Evolutionary conservation across 163 green algal species (phyloP).

Genomic region (Scenedesmus sp.): DNA sequence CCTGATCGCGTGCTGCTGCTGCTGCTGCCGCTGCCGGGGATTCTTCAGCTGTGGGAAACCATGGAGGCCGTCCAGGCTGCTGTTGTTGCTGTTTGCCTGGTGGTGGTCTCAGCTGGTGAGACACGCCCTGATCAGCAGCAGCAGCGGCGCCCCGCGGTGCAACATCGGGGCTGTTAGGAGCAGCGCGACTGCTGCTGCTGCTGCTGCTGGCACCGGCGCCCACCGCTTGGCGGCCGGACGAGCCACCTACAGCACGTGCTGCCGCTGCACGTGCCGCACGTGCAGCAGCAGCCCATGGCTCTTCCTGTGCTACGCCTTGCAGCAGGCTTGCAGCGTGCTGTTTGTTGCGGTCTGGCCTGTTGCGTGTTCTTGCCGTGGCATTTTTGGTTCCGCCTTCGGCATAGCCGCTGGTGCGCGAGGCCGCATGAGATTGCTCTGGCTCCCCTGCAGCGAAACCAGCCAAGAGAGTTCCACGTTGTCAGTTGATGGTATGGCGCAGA

Average conservation of each 20-base stretch:
- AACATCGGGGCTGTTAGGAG: not conserved
- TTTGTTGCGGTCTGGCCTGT: not conserved
- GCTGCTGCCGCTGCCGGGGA: no score
- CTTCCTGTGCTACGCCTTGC: not conserved
- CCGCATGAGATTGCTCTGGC: not conserved
- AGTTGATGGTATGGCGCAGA: not conserved
- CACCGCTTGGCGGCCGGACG: not conserved
- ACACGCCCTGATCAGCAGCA: not conserved
- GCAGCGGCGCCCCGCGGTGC: not conserved
- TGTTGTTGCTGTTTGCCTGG: conserved; percentile 9
- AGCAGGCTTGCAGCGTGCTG: not conserved
- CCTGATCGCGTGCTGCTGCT: not conserved
- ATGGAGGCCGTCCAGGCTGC: not conserved
- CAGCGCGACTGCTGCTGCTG: not conserved
- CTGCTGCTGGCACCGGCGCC: not conserved
- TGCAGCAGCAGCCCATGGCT: conserved; percentile 5
- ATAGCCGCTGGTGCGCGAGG: not conserved
- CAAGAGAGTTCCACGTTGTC: not conserved
- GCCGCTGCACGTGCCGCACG: conserved; percentile 12
- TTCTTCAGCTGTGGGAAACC: not conserved
- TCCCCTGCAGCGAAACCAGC: not conserved
- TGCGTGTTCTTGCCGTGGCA: not conserved
- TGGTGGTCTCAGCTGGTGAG: not conserved
- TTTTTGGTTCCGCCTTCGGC: not conserved
- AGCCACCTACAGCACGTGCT: not conserved